Conservation (phyloP, 306 rosid species). For the Fragaria vesca region DNA sequence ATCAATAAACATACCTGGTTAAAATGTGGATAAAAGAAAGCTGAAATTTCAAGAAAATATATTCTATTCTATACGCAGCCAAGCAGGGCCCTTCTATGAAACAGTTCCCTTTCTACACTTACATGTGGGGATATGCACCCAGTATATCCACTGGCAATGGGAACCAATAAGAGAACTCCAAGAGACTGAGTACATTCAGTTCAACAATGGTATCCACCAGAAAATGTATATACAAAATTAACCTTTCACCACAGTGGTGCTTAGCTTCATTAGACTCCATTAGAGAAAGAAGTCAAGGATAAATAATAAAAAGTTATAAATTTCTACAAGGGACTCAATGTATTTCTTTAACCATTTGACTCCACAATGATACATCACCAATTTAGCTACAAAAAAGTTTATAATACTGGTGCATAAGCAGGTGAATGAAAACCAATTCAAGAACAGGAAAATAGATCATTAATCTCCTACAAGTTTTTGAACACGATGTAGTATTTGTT, state of each 20-base stretch:
- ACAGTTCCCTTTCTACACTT: background rate
- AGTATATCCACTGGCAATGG: background rate
- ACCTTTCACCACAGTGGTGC: background rate
- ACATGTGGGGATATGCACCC: background rate
- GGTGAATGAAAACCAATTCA: too few species aligned
- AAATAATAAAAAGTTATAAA: too few species aligned
- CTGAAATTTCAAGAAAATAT: background rate
- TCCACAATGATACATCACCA: too few species aligned
- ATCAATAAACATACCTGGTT: background rate
- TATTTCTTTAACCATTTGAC: too few species aligned
- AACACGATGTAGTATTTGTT: too few species aligned
- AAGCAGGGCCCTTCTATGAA: background rate
- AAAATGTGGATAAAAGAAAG: background rate
- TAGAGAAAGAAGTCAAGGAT: background rate
- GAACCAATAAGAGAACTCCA: background rate
- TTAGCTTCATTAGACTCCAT: background rate
- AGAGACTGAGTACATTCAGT: background rate
- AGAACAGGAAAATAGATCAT: too few species aligned
- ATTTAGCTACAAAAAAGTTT: too few species aligned
- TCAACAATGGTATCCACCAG: background rate
- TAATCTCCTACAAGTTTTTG: too few species aligned
- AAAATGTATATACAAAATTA: too few species aligned
- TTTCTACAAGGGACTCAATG: too few species aligned
- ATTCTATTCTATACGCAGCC: background rate
- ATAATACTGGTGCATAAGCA: too few species aligned